A percentile compares a stretch with the other conserved stretches of the same genome.
These are phyloP conservation scores for Candida frijolesensis DNA, from an alignment of 1,139 yeast species.

Conservation along the genomic window DNA sequence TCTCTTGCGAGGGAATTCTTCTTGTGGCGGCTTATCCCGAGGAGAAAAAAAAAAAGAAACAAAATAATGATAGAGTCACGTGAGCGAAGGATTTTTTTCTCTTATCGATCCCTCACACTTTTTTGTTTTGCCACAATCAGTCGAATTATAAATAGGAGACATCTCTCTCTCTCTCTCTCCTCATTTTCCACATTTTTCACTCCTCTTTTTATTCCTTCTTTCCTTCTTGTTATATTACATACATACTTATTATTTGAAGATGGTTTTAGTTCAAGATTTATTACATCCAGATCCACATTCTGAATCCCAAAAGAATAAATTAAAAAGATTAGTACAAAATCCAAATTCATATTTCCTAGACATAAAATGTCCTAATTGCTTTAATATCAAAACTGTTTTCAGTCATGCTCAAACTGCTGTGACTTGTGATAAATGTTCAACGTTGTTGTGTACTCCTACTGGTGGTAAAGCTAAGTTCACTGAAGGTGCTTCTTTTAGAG, in stretches of 20 bases:
- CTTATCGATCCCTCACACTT: not conserved
- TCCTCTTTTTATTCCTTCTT: not conserved
- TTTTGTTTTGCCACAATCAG: conserved; percentile 2
- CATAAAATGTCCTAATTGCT: conserved; percentile 99
- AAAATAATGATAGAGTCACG: not conserved
- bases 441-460: conserved; percentile 97
- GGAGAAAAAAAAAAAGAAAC: not conserved
- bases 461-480: conserved; percentile 99
- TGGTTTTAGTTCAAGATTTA: conserved; percentile 96
- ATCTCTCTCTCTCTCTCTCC: not conserved
- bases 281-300: conserved; percentile 97
- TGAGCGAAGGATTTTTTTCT: not conserved
- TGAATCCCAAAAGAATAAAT: conserved; percentile 96
- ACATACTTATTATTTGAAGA: not conserved
- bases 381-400: conserved; percentile 98
- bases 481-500: conserved; percentile 99
- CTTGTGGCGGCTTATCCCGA: not conserved
- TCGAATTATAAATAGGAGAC: conserved; percentile 1
- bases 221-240: not conserved
- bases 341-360: conserved; percentile 99
- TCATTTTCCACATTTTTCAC: not conserved
- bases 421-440: conserved; percentile 97
- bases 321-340: conserved; percentile 93
- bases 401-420: conserved; percentile 99
- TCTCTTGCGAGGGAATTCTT: not conserved